Conservation (phyloP, 2,329 filamentous ascomycete genomes). For the Phaeosphaeriaceae sp. region DNA sequence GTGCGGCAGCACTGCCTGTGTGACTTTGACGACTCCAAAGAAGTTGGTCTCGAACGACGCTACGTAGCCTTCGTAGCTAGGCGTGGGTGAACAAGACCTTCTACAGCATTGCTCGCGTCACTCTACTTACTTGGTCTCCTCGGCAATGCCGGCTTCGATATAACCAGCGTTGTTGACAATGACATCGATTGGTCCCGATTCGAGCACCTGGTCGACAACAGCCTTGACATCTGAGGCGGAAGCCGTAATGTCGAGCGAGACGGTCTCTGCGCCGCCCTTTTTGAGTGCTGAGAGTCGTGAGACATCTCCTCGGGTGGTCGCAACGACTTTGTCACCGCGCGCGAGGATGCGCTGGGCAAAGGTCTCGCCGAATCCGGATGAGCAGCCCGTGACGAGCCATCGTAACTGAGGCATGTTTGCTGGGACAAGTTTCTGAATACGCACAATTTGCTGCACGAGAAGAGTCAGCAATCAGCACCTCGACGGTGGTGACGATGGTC, state of each 20-base stretch:
- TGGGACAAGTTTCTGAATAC: too few species aligned
- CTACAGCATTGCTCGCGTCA: not conserved
- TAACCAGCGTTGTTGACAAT: slow-evolving; percentile 32
- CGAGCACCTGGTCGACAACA: slow-evolving; percentile 10
- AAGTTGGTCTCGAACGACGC: slow-evolving; percentile 4
- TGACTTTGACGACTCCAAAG: slow-evolving; percentile 34
- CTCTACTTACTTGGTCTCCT: slow-evolving; percentile 18
- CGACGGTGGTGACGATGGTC: too few species aligned
- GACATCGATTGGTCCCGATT: slow-evolving; percentile 32
- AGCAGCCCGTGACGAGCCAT: slow-evolving; percentile 63
- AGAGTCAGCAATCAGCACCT: too few species aligned
- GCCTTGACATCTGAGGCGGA: slow-evolving; percentile 1
- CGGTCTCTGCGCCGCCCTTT: slow-evolving; percentile 32
- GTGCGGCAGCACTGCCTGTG: slow-evolving; percentile 46
- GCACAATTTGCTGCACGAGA: too few species aligned
- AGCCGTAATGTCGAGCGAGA: slow-evolving; percentile 45
- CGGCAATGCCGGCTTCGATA: slow-evolving; percentile 16
- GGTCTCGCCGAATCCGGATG: slow-evolving; percentile 59
- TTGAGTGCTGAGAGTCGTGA: slow-evolving; percentile 28
- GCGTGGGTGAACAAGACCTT: not conserved
- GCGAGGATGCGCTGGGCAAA: slow-evolving; percentile 47
- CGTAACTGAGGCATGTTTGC: not conserved
- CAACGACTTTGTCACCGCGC: slow-evolving; percentile 53
- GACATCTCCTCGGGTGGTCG: slow-evolving; percentile 45
- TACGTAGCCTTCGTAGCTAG: not conserved